Conservation (phyloP, 306 rosid genomes). For the Styphnolobium japonicum region DNA sequence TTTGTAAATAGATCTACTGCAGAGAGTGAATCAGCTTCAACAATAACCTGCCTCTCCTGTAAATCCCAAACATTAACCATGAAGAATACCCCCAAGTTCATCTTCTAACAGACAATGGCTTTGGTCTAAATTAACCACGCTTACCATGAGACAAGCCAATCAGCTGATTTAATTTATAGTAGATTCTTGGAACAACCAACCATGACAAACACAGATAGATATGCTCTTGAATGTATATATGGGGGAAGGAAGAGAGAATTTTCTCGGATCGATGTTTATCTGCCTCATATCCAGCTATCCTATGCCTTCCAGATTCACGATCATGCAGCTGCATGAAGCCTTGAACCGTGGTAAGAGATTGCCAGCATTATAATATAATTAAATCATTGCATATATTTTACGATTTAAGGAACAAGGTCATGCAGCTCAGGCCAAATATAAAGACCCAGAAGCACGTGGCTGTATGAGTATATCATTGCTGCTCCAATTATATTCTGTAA, state of each 20-base stretch:
- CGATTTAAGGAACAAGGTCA: background rate
- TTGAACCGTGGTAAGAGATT: background rate
- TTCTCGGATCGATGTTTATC: background rate
- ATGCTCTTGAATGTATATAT: background rate
- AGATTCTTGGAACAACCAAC: background rate
- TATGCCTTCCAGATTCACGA: background rate
- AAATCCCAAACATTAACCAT: background rate
- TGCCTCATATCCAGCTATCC: background rate
- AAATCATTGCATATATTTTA: conserved; percentile 3
- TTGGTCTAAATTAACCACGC: background rate
- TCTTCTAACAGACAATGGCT: background rate
- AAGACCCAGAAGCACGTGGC: conserved; percentile 27
- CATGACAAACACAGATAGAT: background rate
- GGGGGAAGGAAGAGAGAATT: background rate
- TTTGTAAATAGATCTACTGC: background rate
- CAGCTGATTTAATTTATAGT: background rate
- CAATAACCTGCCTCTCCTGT: background rate
- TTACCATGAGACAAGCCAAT: background rate
- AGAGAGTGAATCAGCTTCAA: background rate
- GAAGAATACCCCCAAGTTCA: background rate
- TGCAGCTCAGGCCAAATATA: background rate
- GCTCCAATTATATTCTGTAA: background rate
- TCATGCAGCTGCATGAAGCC: background rate
- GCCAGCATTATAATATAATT: background rate
- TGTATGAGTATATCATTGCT: conserved; percentile 8